Evolutionary conservation across 768 basidiomycete species (phyloP).

Genomic region (Lentinula boryana): DNA sequence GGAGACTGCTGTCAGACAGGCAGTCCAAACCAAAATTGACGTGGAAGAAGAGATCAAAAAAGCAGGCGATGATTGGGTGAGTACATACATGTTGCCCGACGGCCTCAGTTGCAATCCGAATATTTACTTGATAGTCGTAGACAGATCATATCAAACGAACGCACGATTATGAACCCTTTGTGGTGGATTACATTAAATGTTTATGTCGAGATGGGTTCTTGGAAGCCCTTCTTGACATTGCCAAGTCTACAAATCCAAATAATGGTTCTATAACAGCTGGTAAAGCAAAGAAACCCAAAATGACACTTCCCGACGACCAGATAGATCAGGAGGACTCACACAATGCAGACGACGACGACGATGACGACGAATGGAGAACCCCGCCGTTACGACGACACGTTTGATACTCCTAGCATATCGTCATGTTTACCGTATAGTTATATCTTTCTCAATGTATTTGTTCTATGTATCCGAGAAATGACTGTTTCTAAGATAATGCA

Average conservation of each 20-base stretch:
- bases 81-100: slow-evolving; percentile 14
- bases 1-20: slow-evolving; percentile 39
- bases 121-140: slow-evolving; percentile 20
- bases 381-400: not conserved
- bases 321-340: not conserved
- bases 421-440: not conserved
- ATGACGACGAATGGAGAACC: not conserved
- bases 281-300: not conserved
- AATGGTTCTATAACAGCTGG: not conserved
- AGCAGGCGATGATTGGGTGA: slow-evolving; percentile 36
- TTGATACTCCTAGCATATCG: not conserved
- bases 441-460: too few species aligned
- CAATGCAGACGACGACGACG: not conserved
- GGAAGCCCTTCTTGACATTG: slow-evolving; percentile 29
- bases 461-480: slow-evolving; percentile 13
- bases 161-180: slow-evolving; percentile 60
- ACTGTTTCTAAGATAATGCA: slow-evolving; percentile 42
- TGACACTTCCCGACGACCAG: not conserved
- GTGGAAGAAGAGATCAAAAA: slow-evolving; percentile 48
- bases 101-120: not conserved
- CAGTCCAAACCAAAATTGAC: slow-evolving; percentile 29
- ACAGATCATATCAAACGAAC: slow-evolving; percentile 53
- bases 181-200: slow-evolving; percentile 35
- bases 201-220: slow-evolving; percentile 44
- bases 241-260: not conserved